Evolutionary conservation across 2,329 filamentous ascomycete genomes (phyloP), one percentile per base, ranked within the genome.

Genomic region (Bimuria novae-zelandiae): DNA sequence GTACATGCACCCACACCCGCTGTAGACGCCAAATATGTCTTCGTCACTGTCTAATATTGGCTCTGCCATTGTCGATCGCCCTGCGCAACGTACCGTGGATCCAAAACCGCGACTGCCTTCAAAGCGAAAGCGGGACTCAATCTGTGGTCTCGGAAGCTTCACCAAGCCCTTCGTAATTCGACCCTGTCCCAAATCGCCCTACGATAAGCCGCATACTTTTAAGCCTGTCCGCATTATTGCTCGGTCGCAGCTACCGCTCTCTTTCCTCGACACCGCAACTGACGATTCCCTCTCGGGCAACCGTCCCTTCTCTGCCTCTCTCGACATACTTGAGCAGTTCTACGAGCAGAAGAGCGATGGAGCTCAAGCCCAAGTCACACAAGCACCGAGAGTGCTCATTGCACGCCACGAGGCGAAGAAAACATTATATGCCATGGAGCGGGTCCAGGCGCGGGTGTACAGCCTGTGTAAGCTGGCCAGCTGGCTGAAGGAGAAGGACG

Each of bases 391-490:
- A 43, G 61, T 76, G 23, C 70, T 76, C 25, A 60, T 76, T 49
- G 72, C 72, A 35, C 63, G 65, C 6, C 49, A 65, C 33, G 70
- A 72, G 36, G 55, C 60, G 7, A 68, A 93, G 59, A 89, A 89
- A 75, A 84, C 87, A 0, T 71, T 97, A 2, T 97, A 92, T 89
- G 84, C 85, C 49, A 90, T 92, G 27, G 89, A 92, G 74, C 80
- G 84, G 21, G 84, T 89, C 30, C 76, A 79, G 14, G 72, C 76
- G 41, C 81, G 81, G 0, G 76, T 88, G 3, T 92, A 89, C 68
- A 82, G 84, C 10, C 69, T 90, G 22, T 92, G 87, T 70, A 86
- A 83, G 62, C 76, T 94, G 37, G 87, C 84, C 1, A 72, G 77
- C 17, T 90, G 88, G 87, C 79, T 89, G 19, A 82, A 86, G 55